Conservation (phyloP, 208 protist genomes). For the Strigomonas galati region DNA sequence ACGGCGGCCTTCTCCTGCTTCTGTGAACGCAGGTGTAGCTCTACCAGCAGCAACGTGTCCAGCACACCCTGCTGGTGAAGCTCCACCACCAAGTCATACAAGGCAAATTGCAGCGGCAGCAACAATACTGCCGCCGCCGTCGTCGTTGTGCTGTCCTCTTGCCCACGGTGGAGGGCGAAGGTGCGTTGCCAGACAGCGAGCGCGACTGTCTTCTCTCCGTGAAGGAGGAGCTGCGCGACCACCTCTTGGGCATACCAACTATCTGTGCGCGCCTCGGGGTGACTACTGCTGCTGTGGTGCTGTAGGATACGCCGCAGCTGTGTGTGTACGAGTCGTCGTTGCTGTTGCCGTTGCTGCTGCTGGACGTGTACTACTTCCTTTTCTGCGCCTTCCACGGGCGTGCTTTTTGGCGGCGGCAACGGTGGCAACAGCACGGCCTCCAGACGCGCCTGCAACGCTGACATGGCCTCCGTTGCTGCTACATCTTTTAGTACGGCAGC, state of each 20-base stretch:
- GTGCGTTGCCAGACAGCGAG: constrained; percentile 26
- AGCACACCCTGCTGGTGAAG: constrained; percentile 23
- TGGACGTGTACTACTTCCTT: too few relatives aligned
- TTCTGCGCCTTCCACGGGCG: too few relatives aligned
- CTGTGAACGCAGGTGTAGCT: not conserved
- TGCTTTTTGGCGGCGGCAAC: too few relatives aligned
- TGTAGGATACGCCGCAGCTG: not conserved
- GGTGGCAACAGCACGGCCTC: too few relatives aligned
- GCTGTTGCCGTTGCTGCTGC: too few relatives aligned
- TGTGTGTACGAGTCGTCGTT: too few relatives aligned
- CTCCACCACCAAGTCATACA: constrained; percentile 48
- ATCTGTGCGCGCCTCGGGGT: not conserved
- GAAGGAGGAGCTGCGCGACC: constrained; percentile 24
- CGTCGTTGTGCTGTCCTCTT: too few relatives aligned
- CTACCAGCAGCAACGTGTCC: constrained; percentile 35
- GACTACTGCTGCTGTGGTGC: not conserved
- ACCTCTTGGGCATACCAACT: constrained; percentile 3
- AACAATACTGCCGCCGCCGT: too few relatives aligned
- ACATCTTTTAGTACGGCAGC: too few relatives aligned
- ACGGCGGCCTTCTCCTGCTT: not conserved
- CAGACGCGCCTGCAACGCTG: too few relatives aligned
- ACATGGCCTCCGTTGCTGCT: too few relatives aligned
- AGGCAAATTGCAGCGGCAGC: constrained; percentile 4
- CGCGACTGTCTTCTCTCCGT: constrained; percentile 23
- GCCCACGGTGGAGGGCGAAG: not conserved